A percentile compares a stretch with the other conserved stretches of the same genome.
Conservation (phyloP, 2,329 filamentous ascomycete species). For the Arthroderma sp. region DNA sequence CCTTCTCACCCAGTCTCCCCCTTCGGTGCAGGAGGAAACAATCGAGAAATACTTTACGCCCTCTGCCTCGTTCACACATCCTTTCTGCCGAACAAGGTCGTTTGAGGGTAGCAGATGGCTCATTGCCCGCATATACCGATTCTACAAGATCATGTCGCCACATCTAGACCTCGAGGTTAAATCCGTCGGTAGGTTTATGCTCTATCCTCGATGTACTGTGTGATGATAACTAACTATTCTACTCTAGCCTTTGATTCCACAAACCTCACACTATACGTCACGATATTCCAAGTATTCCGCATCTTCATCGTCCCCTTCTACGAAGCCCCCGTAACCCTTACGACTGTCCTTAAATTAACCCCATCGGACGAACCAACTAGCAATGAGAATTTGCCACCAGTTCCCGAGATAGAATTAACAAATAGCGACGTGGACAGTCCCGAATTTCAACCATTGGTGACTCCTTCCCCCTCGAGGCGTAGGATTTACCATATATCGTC, state of each 20-base stretch:
- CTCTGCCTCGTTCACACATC: slow-evolving; percentile 62
- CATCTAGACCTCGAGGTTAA: slow-evolving; percentile 55
- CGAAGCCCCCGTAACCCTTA: slow-evolving; percentile 51
- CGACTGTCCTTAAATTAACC: slow-evolving; percentile 52
- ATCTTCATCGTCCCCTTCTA: slow-evolving; percentile 69
- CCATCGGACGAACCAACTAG: slow-evolving; percentile 25
- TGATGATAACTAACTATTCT: too few relatives aligned
- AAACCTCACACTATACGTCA: slow-evolving; percentile 57
- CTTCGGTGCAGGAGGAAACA: slow-evolving; percentile 49
- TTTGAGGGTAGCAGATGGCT: slow-evolving; percentile 52
- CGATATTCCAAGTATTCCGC: slow-evolving; percentile 60
- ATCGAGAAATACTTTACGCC: slow-evolving; percentile 62
- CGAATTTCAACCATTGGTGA: neutral
- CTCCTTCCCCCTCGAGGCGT: slow-evolving; percentile 7
- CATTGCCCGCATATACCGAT: slow-evolving; percentile 58
- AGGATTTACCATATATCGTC: slow-evolving; percentile 55
- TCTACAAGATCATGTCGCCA: slow-evolving; percentile 76
- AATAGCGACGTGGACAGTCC: neutral
- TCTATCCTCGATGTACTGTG: too few relatives aligned
- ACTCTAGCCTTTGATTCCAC: slow-evolving; percentile 54
- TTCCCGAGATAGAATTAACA: neutral
- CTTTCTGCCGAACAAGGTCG: slow-evolving; percentile 55
- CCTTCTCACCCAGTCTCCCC: slow-evolving; percentile 53
- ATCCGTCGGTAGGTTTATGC: slow-evolving; percentile 35
- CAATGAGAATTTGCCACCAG: neutral